Base-by-base conservation (phyloP, 2,329 filamentous ascomycete genomes). In the Botrytis cinerea region DNA sequence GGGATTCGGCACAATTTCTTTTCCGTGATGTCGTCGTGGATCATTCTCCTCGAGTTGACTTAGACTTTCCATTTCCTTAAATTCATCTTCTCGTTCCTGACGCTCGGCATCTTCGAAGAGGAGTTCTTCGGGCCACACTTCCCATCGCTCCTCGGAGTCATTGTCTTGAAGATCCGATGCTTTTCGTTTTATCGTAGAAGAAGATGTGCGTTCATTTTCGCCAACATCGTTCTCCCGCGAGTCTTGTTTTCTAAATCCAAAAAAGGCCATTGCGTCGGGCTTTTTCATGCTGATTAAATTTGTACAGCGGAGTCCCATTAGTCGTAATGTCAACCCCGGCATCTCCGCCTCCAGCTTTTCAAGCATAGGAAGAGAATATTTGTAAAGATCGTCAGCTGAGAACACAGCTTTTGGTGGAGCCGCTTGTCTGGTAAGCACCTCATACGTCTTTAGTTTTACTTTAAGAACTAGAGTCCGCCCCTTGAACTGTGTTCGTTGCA, bases 381-480 rank as follows among this genome's bases (percentile, higher is more conserved):
- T 90, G 83, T 95, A 98, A 6, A 99, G 83, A 78, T 99, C 96
- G 59, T 95, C 91, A 0, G 94, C 92, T 9, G 87, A 84, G 67
- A 84, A 87, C 1, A 98, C 86, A 0, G 94, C 90, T 76, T 91
- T 92, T 0, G 93, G 91, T 2, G 91, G 87, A 5, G 92, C 89
- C 9, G 89, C 88, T 80, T 99, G 96, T 46, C 96, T 87, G 0
- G 95, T 97, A 70, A 93, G 87, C 32, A 98, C 93, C 81, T 98
- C 95, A 78, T 95, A 99, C 0, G 94, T 97, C 81, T 98, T 93
- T 12, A 98, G 84, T 81, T 99, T 99, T 76, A 98, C 87, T 82
- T 99, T 99, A 51, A 99, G 84, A 35, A 94, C 93, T 1, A 99
- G 84, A 0, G 95, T 98, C n/a, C 94, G 89, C 0, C 95, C 95